Base-by-base conservation (phyloP, 2,329 filamentous ascomycete genomes). In the Spiromastix sp. region DNA sequence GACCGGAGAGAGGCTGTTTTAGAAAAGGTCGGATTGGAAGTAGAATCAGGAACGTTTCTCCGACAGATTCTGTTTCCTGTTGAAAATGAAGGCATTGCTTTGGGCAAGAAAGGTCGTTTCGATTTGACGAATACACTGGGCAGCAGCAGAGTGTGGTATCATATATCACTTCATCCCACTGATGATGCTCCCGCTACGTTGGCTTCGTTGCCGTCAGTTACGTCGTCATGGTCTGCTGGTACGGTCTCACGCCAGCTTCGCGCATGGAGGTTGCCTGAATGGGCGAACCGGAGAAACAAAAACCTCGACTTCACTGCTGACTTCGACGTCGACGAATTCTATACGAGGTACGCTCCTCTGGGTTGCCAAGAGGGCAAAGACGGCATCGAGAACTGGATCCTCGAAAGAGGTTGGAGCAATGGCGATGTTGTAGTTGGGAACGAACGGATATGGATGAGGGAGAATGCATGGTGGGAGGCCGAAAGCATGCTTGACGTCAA, bases 381-480 rank as follows among this genome's bases (percentile, higher is more conserved):
- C 43, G 91, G 89, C 31, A 86, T 95, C 35, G 85, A 96, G 54
- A 93, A 74, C 49, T 98, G 89, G 85, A 72, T 93, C 39, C 71
- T 96, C 32, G 87, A 96, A 60, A 79, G 91, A 39, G 91, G 91
- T 2, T 98, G 91, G 91, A 95, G 85, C 63, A 98, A 98, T 48
- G 91, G 91, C 25, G 91, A 96, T 61, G 86, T 96, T 2, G 77
- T 94, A 4, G 70, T 96, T 20, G 91, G 91, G 37, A 79, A 78
- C 39, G 86, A 96, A 58, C 82, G 91, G 20, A 78, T 98, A 27
- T 98, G 91, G 91, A 87, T 96, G 67, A 77, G 89, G 32, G 91
- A 98, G 60, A 72, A 68, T 38, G 83, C 87, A 2, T 98, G 91
- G 89, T 96, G 89, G 89, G 89, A 96, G 60, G 89, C 87, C 4